A percentile compares a stretch with the other conserved stretches of the same genome.
These are phyloP conservation scores for Aspergillus costaricaensis DNA, from an alignment of 2,329 filamentous ascomycete species.

Conservation along the genomic window DNA sequence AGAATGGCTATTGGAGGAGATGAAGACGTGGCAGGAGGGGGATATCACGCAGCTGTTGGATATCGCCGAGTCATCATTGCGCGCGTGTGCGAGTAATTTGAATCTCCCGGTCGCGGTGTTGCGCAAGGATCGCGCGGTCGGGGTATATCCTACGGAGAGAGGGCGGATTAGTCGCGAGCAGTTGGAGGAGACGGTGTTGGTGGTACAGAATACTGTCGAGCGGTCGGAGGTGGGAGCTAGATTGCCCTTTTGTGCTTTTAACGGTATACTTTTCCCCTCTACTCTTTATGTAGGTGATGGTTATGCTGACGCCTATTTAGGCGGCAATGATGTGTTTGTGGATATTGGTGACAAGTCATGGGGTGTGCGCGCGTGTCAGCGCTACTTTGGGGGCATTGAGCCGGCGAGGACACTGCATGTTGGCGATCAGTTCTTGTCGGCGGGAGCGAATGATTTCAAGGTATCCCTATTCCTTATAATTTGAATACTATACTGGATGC, in stretches of 20 bases:
- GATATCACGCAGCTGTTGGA: conserved; percentile 83
- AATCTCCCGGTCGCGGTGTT: conserved; percentile 77
- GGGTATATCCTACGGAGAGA: conserved; percentile 67
- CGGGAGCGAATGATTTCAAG: conserved; percentile 97
- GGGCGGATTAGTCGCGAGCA: conserved; percentile 79
- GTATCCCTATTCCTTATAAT: conserved; percentile 39
- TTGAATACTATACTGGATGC: not conserved
- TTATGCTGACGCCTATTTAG: conserved; percentile 30
- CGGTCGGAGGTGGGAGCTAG: conserved; percentile 67
- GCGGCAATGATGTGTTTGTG: conserved; percentile 95
- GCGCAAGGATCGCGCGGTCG: conserved; percentile 84
- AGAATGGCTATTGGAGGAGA: conserved; percentile 63
- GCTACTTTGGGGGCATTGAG: conserved; percentile 77
- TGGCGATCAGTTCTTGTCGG: conserved; percentile 92
- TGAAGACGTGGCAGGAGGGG: conserved; percentile 54
- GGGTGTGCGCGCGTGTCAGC: conserved; percentile 90
- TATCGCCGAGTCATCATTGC: conserved; percentile 79
- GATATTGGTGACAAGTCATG: conserved; percentile 98
- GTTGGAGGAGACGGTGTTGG: conserved; percentile 92
- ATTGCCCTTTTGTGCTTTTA: conserved; percentile 95
- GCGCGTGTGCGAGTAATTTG: conserved; percentile 77
- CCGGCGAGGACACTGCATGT: conserved; percentile 86
- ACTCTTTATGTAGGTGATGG: not conserved
- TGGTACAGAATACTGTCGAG: conserved; percentile 90
- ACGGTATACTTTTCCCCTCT: conserved; percentile 54